Base-by-base conservation (phyloP, 768 basidiomycete genomes). In the Trametes meyenii region DNA sequence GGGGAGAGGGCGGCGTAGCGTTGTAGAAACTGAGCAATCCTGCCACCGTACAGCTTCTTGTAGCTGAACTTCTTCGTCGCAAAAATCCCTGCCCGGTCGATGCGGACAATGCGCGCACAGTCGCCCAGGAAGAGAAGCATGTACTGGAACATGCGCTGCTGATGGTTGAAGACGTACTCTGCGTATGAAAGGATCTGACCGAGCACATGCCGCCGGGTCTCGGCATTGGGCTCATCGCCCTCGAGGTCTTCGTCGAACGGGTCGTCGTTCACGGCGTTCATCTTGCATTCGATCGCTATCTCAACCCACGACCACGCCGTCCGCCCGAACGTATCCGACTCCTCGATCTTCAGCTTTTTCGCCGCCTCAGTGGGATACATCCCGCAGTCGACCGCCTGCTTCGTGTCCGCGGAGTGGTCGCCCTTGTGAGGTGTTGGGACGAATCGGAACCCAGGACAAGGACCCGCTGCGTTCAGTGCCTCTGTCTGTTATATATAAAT, bases 81-180 rank as follows among this genome's bases (percentile, higher is more conserved):
- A 17, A 55, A 21, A 5, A 52, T 3, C 16, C 61, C 61, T 0
- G 55, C 21, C 5, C 36, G 48, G 26, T 62, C 61, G 38, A 48
- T 23, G 1, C 55, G 54, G 1, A 29, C 21, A n/a, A 62, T 26
- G 14, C 55, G 55, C 1, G 55, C 61, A 14, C 1, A 45, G 29
- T 4, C 13, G 33, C 55, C 55, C 1, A 52, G n/a, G 50, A 57
- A 35, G 33, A 57, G 21, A 21, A 63, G 44, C 5, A 42, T 24
- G 56, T 40, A 63, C 12, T 49, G 51, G 45, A 52, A 42, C 14
- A 40, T 58, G 11, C 50, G 50, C 3, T 63, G 62, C 33, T 63
- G 62, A 21, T 23, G 17, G 13, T 33, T 7, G 46, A 58, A 49
- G 1, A 63, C 29, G 43, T 19, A 16, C 19, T 42, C 24, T 5